phyloP scores from a whole-genome alignment of 495 filamentous ascomycete genomes.

The Neurospora sp. region DNA sequence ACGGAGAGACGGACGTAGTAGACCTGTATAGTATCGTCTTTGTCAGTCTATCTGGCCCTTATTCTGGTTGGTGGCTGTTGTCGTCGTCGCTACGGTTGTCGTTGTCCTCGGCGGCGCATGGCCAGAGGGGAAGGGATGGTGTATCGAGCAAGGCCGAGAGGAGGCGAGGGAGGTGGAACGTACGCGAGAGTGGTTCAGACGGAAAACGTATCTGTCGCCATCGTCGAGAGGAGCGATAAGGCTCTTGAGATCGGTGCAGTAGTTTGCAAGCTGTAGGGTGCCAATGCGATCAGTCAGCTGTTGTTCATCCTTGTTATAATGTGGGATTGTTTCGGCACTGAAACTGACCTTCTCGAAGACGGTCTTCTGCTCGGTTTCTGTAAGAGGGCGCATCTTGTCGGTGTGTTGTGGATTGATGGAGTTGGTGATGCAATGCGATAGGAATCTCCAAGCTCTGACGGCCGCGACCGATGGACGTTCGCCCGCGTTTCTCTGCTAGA shows the following conservation, averaged over 20 bases:
- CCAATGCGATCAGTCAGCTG: background rate
- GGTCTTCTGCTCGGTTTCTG: constrained; percentile 58
- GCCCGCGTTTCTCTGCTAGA: background rate
- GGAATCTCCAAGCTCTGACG: background rate
- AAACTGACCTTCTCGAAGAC: constrained; percentile 58
- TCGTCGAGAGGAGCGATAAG: constrained; percentile 67
- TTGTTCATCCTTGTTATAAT: background rate
- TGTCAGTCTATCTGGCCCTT: background rate
- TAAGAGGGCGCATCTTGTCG: constrained; percentile 57
- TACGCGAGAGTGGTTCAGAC: constrained; percentile 50
- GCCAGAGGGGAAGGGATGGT: constrained; percentile 4
- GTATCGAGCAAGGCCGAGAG: background rate
- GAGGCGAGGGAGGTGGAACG: constrained; percentile 6
- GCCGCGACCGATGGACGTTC: background rate
- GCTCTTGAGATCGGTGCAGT: constrained; percentile 47
- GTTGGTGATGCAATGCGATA: background rate
- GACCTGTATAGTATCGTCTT: constrained; percentile 39
- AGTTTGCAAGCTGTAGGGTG: constrained; percentile 18
- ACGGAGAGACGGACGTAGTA: constrained; percentile 82
- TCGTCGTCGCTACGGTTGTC: background rate
- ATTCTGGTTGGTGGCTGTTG: background rate
- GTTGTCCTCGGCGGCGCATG: background rate
- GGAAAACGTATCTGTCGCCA: constrained; percentile 73
- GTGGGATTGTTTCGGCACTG: background rate
- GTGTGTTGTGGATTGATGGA: background rate